Percentiles rank a stretch among this genome's conserved stretches.
Evolutionary conservation across 2,329 filamentous ascomycete species (phyloP).

Genomic region (Colletotrichum acutatum): DNA sequence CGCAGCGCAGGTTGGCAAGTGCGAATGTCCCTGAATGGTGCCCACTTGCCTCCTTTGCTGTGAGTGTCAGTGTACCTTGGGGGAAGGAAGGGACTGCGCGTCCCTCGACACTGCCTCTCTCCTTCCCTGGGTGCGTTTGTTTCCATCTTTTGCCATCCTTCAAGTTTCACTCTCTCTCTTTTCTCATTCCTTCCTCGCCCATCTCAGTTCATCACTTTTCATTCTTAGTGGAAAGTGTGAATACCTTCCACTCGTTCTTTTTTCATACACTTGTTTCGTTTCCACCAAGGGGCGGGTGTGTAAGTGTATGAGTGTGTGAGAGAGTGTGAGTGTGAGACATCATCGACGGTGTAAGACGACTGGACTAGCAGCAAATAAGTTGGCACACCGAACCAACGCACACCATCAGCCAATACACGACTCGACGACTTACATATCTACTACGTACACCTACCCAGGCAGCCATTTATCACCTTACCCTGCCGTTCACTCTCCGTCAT

Average conservation of each 20-base stretch:
- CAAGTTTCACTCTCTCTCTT: not conserved
- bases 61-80: too few relatives aligned
- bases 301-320: not conserved
- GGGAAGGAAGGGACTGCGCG: too few relatives aligned
- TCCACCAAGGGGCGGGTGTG: not conserved
- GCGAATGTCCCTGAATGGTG: slow-evolving; percentile 5
- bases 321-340: not conserved
- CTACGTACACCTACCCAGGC: not conserved
- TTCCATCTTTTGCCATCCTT: not conserved
- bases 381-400: not conserved
- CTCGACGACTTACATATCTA: not conserved
- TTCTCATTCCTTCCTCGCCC: not conserved
- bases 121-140: not conserved
- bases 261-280: not conserved
- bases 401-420: not conserved
- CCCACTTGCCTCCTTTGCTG: slow-evolving; percentile 2
- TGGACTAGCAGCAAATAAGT: not conserved
- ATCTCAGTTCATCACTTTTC: not conserved
- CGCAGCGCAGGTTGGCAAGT: too few relatives aligned
- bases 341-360: slow-evolving; percentile 7
- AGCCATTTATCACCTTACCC: slow-evolving; percentile 15
- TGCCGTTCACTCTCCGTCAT: not conserved
- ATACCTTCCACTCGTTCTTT: slow-evolving; percentile 1
- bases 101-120: too few relatives aligned
- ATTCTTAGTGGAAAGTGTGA: not conserved